These are phyloP conservation scores for Mortierella alpina DNA, from an alignment of 192 early-diverging fungal species.

Conservation along the genomic window DNA sequence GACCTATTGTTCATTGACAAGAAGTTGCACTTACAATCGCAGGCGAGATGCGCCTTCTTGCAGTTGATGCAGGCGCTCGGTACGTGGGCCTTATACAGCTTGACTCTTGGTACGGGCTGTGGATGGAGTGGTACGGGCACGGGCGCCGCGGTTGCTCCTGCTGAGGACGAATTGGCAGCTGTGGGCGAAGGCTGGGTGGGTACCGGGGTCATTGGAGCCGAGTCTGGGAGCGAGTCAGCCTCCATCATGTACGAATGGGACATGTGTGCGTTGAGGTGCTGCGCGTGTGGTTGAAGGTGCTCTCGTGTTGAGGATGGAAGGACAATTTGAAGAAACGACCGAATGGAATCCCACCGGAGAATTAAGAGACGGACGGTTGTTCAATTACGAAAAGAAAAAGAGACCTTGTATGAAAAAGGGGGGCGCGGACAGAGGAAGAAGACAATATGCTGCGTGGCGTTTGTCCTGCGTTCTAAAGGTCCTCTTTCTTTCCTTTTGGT, in stretches of 20 bases:
- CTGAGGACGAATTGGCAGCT: background rate
- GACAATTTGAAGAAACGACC: background rate
- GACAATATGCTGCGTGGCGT: background rate
- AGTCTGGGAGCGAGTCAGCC: conserved; percentile 30
- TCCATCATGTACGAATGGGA: conserved; percentile 51
- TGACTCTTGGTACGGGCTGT: conserved; percentile 31
- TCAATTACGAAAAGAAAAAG: background rate
- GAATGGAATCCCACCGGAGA: conserved; percentile 14
- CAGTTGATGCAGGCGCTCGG: conserved; percentile 91
- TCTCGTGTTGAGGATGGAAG: background rate
- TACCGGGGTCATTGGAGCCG: conserved; percentile 22
- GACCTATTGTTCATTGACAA: too few species aligned
- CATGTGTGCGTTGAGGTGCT: background rate
- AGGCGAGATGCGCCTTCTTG: conserved; percentile 88
- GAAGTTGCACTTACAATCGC: conserved; percentile 73
- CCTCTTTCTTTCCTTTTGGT: too few species aligned
- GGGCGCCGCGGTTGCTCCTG: conserved; percentile 1
- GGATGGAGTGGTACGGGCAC: conserved; percentile 25
- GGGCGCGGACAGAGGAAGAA: background rate
- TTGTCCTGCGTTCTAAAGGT: background rate
- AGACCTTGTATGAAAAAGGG: background rate
- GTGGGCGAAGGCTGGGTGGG: conserved; percentile 12
- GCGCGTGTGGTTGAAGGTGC: background rate
- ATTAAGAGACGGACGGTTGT: conserved; percentile 28
- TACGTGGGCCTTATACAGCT: conserved; percentile 76